Base-by-base conservation (phyloP, 2,329 filamentous ascomycete species). In the Fusarium succisae region DNA sequence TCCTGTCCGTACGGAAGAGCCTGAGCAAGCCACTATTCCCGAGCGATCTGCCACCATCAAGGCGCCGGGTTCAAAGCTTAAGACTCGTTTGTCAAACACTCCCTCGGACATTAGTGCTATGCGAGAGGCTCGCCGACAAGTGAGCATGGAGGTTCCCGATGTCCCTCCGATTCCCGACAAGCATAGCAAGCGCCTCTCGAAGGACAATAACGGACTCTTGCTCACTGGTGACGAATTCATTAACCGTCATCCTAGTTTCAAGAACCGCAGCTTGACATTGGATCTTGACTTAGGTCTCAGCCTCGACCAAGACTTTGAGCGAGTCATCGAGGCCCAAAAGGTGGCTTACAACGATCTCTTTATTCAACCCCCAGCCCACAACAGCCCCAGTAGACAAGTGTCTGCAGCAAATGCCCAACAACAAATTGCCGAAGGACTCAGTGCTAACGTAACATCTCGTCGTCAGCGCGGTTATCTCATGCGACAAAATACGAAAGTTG, bases 401-500 rank as follows among this genome's bases (percentile, higher is more conserved):
- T 86, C 86, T 82, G 75, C 77, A 50, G 51, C 67, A 55, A 63
- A 26, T 45, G 64, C 62, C 15, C 70, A 72, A 43, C 56, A 38
- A 61, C 26, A 63, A 12, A 58, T 37, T 32, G 59, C 43, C 38
- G 63, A 74, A 70, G 69, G 70, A 66, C 55, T 77, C 73, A 83
- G 87, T 90, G 88, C 92, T 94, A 91, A 94, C 88, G 80, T 86
- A 79, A 87, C 82, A 80, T 79, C 84, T 77, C 86, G 83, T 76
- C 88, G 87, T 91, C 93, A 98, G 95, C 95, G 97, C 86, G 96
- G 96, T 64, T 99, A 99, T 80, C 88, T 98, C 51, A 99, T 98
- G 96, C 92, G 96, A 79, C 96, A 99, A 79, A 99, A 98, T 84
- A 98, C 96, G 8, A 98, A 98, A 83, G 90, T 99, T 61, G 94